Conservation (phyloP, 2,329 filamentous ascomycete genomes). For the Corinectria fuckeliana region DNA sequence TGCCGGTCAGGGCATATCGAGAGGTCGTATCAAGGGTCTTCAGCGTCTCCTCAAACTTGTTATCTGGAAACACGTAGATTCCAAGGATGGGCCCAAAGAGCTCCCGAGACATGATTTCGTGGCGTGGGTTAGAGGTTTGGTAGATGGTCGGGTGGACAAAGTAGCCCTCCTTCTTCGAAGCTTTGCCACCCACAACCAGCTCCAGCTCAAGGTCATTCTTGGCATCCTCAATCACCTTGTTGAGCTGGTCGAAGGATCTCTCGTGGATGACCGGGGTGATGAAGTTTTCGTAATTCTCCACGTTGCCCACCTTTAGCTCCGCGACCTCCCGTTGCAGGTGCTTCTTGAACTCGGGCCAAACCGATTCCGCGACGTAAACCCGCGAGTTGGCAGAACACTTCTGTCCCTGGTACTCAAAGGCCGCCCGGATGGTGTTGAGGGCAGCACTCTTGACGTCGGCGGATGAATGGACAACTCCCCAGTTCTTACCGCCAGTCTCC, state of each 20-base stretch:
- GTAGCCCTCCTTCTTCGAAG: conserved; percentile 51
- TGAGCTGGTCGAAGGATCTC: conserved; percentile 48
- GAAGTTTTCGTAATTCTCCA: conserved; percentile 49
- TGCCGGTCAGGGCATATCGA: conserved; percentile 62
- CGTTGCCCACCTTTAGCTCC: conserved; percentile 46
- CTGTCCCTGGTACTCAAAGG: conserved; percentile 29
- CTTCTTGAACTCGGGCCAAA: conserved; percentile 33
- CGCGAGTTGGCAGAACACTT: conserved; percentile 29
- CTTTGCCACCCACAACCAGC: conserved; percentile 52
- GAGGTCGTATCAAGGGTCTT: conserved; percentile 26
- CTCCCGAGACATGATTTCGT: conserved; percentile 54
- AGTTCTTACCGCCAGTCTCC: conserved; percentile 61
- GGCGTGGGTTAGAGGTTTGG: conserved; percentile 47
- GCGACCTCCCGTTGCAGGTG: conserved; percentile 45
- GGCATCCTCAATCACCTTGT: conserved; percentile 51
- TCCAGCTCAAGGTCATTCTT: conserved; percentile 51
- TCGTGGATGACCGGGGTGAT: conserved; percentile 58
- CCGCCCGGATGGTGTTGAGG: conserved; percentile 21
- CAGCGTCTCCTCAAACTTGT: conserved; percentile 27
- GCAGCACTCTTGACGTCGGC: conserved; percentile 28
- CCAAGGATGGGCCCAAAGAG: conserved; percentile 57
- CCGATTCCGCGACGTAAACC: conserved; percentile 35
- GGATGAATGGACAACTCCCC: conserved; percentile 52
- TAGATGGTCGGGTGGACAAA: conserved; percentile 57
- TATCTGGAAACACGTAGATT: conserved; percentile 56